Evolutionary conservation across 2,329 filamentous ascomycete species (phyloP), one percentile per base, ranked within the genome.

Genomic region (Calonectria pteridis): DNA sequence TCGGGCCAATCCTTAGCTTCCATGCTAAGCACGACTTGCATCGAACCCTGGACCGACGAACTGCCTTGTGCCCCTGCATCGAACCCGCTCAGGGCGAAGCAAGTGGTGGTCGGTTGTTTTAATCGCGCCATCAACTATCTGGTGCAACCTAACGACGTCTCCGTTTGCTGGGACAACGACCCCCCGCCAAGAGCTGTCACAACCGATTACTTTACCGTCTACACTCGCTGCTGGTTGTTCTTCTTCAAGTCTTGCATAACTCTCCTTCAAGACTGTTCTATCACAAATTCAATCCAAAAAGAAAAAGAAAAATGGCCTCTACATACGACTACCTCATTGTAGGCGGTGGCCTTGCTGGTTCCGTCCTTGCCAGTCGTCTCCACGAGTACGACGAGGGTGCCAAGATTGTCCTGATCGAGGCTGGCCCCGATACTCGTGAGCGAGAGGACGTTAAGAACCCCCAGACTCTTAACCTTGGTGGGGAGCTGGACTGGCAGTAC

Each of bases 391-490:
- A 78, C 20, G 18, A 72, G 1, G 16, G 20, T 5, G 73, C 70
- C 35, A 83, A 80, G 2, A 83, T 87, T 6, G 73, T 86, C 49
- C 76, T 87, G 14, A 77, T 87, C 26, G 85, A 87, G 77, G 85
- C 84, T 18, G 85, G 85, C 1, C 64, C 78, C 71, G 79, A 81
- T 31, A 80, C 79, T 0, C 76, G 78, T 0, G 35, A 35, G 2
- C 78, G 77, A 2, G 16, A 69, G 1, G 79, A 80, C 7, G 74
- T 78, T 0, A 73, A 51, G 1, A 51, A 78, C 4, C 80, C 80
- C 23, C 77, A 81, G 35, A 20, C 59, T 0, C 58, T 81, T 16
- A 81, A 83, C n/a, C 69, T 83, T 0, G 79, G 80, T 35, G 78
- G 80, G 7, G 78, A 84, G 10, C 65, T 84, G 16, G 84, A 85